Evolutionary conservation across 2,329 filamentous ascomycete genomes (phyloP).

Genomic region (Fusarium buxicola): DNA sequence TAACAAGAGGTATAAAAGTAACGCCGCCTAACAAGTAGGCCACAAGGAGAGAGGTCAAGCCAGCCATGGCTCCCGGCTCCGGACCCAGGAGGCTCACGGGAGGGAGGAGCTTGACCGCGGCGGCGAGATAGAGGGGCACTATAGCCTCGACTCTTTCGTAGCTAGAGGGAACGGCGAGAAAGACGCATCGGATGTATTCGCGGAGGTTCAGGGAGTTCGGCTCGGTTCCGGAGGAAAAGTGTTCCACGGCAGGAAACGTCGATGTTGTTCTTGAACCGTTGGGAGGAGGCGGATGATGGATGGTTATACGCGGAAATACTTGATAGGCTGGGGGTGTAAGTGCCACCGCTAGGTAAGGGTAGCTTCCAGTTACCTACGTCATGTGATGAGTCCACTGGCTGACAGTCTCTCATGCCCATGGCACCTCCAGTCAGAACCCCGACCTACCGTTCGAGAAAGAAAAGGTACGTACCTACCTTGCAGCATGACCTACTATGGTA

Average conservation of each 20-base stretch:
- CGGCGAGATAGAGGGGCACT: constrained; percentile 31
- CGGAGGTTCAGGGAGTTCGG: not conserved
- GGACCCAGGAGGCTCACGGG: constrained; percentile 35
- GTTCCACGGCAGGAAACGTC: not conserved
- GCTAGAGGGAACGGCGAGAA: constrained; percentile 21
- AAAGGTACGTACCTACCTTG: too few species aligned
- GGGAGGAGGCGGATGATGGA: constrained; percentile 29
- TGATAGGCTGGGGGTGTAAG: constrained; percentile 41
- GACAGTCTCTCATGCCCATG: not conserved
- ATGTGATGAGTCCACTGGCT: constrained; percentile 43
- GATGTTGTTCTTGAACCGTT: constrained; percentile 23
- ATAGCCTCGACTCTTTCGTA: constrained; percentile 34
- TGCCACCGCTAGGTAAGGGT: constrained; percentile 32
- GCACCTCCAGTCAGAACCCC: too few species aligned
- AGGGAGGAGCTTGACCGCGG: constrained; percentile 29
- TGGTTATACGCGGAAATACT: constrained; percentile 37
- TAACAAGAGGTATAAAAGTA: constrained; percentile 83
- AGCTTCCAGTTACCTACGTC: constrained; percentile 32
- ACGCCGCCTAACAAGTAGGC: constrained; percentile 88
- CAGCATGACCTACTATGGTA: too few species aligned
- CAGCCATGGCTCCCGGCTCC: constrained; percentile 57
- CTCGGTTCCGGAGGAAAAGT: constrained; percentile 15
- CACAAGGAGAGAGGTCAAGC: constrained; percentile 71
- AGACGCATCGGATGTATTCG: constrained; percentile 33
- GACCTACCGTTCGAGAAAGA: constrained; percentile 15